Conservation (phyloP, 1,284 basidiomycete species). For the Ustilago cynodontis region DNA sequence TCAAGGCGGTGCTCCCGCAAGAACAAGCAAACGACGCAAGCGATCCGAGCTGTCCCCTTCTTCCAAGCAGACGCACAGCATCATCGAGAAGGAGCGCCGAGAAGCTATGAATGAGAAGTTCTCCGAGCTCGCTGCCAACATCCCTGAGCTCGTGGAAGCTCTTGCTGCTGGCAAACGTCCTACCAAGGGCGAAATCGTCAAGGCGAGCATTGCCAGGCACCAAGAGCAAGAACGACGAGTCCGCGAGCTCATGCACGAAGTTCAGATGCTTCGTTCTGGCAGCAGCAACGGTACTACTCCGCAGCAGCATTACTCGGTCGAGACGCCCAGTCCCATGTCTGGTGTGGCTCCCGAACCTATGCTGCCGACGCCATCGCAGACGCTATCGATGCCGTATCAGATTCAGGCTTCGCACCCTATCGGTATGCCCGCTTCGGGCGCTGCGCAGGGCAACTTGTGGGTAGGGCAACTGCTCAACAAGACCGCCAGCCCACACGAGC, state of each 20-base stretch:
- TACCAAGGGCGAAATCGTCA: slow-evolving; percentile 57
- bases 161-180: slow-evolving; percentile 40
- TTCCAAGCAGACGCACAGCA: slow-evolving; percentile 51
- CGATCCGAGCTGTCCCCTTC: slow-evolving; percentile 48
- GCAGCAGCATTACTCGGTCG: slow-evolving; percentile 10
- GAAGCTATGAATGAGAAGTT: slow-evolving; percentile 57
- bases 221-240: slow-evolving; percentile 48
- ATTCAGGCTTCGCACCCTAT: slow-evolving; percentile 41
- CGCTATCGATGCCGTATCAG: slow-evolving; percentile 31
- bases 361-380: slow-evolving; percentile 11
- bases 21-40: slow-evolving; percentile 45
- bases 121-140: slow-evolving; percentile 45
- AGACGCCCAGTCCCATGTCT: slow-evolving; percentile 15
- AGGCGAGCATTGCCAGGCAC: slow-evolving; percentile 45
- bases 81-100: slow-evolving; percentile 51
- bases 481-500: slow-evolving; percentile 9
- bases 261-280: slow-evolving; percentile 35
- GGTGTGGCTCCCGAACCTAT: slow-evolving; percentile 17
- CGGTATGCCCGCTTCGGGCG: neutral
- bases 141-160: slow-evolving; percentile 46
- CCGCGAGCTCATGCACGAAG: slow-evolving; percentile 34
- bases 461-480: slow-evolving; percentile 46
- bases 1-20: slow-evolving; percentile 13
- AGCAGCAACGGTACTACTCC: slow-evolving; percentile 8
- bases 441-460: slow-evolving; percentile 31